These are phyloP conservation scores for Hymenoscyphus infarciens DNA, from an alignment of 2,329 filamentous ascomycete species.

Conservation along the genomic window DNA sequence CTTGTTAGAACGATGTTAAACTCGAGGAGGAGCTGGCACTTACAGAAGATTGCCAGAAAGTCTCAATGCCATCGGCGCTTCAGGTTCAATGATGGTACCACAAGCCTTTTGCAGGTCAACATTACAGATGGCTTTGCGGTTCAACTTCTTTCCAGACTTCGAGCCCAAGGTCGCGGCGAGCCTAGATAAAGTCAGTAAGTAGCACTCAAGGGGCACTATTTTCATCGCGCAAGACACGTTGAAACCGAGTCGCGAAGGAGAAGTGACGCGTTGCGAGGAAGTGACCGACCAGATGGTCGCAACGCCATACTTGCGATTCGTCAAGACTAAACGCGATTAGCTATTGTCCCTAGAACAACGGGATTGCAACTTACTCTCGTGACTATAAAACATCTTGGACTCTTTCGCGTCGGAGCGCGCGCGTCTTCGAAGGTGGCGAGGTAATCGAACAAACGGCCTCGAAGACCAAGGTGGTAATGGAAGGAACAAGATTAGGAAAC, in stretches of 20 bases:
- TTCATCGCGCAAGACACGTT: background rate
- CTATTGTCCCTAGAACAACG: background rate
- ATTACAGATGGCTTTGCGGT: slow-evolving; percentile 79
- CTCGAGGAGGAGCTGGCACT: slow-evolving; percentile 27
- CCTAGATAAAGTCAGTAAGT: slow-evolving; percentile 50
- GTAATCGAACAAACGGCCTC: background rate
- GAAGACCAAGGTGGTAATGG: background rate
- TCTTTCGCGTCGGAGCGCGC: background rate
- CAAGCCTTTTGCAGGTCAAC: slow-evolving; percentile 87
- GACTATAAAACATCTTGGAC: slow-evolving; percentile 81
- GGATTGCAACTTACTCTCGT: slow-evolving; percentile 66
- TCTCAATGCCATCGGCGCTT: slow-evolving; percentile 82
- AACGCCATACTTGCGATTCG: slow-evolving; percentile 82
- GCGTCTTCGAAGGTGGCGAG: background rate
- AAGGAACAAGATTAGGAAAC: background rate
- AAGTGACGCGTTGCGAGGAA: background rate
- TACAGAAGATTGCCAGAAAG: slow-evolving; percentile 85
- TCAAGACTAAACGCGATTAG: slow-evolving; percentile 64
- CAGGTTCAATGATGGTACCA: slow-evolving; percentile 79
- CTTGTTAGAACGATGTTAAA: slow-evolving; percentile 18
- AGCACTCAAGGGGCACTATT: background rate
- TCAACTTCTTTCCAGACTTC: slow-evolving; percentile 70
- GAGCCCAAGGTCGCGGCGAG: slow-evolving; percentile 84
- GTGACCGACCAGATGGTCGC: slow-evolving; percentile 81
- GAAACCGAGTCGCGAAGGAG: slow-evolving; percentile 2